A percentile compares a stretch with the other conserved stretches of the same genome.
Conservation (phyloP, 2,329 filamentous ascomycete genomes). For the Biscogniauxia marginata region DNA sequence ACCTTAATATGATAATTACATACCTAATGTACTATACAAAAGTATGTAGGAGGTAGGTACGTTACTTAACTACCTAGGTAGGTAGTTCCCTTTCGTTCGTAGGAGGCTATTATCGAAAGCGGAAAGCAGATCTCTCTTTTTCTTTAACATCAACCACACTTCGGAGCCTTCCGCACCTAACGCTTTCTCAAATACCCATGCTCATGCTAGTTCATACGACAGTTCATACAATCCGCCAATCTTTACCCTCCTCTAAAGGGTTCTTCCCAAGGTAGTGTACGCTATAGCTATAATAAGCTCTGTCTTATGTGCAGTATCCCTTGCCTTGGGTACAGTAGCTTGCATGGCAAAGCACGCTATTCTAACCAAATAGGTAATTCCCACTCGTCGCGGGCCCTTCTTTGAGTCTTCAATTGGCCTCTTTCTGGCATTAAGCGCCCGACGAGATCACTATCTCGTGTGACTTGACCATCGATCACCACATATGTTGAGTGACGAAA, state of each 20-base stretch:
- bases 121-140: neutral
- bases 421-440: conserved; percentile 14
- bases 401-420: conserved; percentile 17
- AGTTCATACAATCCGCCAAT: neutral
- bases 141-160: neutral
- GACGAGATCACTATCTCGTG: conserved; percentile 10
- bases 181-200: too few relatives aligned
- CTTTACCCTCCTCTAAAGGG: neutral
- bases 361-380: conserved; percentile 14
- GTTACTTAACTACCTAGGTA: too few relatives aligned
- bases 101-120: neutral
- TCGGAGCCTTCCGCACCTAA: neutral
- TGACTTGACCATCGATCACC: conserved; percentile 11
- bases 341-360: conserved; percentile 13
- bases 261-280: too few relatives aligned
- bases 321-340: conserved; percentile 5
- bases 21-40: too few relatives aligned
- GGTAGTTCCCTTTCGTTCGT: too few relatives aligned
- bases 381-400: conserved; percentile 9
- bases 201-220: neutral
- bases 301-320: neutral
- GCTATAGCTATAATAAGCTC: neutral
- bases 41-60: too few relatives aligned
- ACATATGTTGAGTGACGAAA: conserved; percentile 18
- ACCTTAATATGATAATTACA: neutral